phyloP scores from a whole-genome alignment of 2,329 filamentous ascomycete species.

The Colletotrichum musae region DNA sequence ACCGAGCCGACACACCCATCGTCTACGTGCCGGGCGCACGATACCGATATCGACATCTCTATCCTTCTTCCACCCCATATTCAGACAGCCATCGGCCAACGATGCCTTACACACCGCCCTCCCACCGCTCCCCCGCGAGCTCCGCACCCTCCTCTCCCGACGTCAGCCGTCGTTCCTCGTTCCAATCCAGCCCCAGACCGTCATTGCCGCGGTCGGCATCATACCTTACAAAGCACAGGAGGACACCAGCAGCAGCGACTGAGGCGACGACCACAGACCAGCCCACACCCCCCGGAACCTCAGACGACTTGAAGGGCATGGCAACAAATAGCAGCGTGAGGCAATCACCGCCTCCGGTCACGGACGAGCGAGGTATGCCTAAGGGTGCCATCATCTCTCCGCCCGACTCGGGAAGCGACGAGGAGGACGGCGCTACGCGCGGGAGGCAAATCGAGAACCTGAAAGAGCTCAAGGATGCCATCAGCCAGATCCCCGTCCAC shows the following conservation, averaged over 20 bases:
- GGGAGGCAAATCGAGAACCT: constrained; percentile 67
- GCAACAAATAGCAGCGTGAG: constrained; percentile 74
- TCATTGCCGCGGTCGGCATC: constrained; percentile 75
- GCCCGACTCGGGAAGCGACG: constrained; percentile 92
- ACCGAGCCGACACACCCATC: constrained; percentile 4
- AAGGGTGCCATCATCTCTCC: constrained; percentile 90
- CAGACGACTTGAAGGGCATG: constrained; percentile 64
- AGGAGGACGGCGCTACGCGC: constrained; percentile 67
- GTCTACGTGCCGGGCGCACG: constrained; percentile 34
- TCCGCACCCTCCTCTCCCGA: constrained; percentile 71
- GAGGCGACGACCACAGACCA: constrained; percentile 46
- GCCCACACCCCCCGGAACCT: constrained; percentile 64
- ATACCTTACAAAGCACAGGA: constrained; percentile 75
- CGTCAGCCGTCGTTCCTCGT: constrained; percentile 71
- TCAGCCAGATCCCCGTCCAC: constrained; percentile 82
- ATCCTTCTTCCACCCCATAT: background rate
- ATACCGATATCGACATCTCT: background rate
- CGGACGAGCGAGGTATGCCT: constrained; percentile 80
- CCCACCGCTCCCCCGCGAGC: constrained; percentile 73
- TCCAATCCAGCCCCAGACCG: constrained; percentile 65
- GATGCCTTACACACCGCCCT: constrained; percentile 93
- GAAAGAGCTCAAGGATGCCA: constrained; percentile 84
- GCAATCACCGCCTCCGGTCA: constrained; percentile 87
- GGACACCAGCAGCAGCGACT: constrained; percentile 64
- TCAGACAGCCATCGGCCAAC: constrained; percentile 51